These are phyloP conservation scores for Zymoseptoria brevis DNA, from an alignment of 2,329 filamentous ascomycete genomes.

Conservation along the genomic window DNA sequence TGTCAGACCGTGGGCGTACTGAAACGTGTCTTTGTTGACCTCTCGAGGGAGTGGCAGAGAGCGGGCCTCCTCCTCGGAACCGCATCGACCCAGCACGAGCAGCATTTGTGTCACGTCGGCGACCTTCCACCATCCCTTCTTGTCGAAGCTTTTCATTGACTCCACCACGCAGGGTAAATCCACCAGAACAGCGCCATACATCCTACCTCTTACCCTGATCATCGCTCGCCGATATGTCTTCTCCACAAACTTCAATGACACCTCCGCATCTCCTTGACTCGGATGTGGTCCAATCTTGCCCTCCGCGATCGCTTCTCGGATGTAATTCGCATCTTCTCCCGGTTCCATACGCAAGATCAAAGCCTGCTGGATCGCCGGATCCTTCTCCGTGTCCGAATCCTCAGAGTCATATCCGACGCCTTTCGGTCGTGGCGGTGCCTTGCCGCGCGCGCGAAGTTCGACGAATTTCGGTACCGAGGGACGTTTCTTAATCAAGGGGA, in stretches of 20 bases:
- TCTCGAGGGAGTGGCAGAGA: constrained; percentile 58
- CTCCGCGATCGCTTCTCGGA: constrained; percentile 63
- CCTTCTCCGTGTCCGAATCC: constrained; percentile 78
- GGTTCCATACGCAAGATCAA: constrained; percentile 84
- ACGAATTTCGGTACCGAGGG: constrained; percentile 18
- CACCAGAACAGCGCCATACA: constrained; percentile 71
- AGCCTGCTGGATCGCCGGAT: constrained; percentile 83
- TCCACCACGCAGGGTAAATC: constrained; percentile 83
- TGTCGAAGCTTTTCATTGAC: constrained; percentile 89
- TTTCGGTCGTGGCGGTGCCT: constrained; percentile 39
- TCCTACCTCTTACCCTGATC: constrained; percentile 59
- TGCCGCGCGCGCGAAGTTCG: constrained; percentile 16
- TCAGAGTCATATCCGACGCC: constrained; percentile 96
- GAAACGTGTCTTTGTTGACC: constrained; percentile 59
- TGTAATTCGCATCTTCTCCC: constrained; percentile 75
- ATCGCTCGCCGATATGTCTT: constrained; percentile 64
- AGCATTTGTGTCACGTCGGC: constrained; percentile 87
- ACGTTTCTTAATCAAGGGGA: constrained; percentile 43
- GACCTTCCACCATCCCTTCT: constrained; percentile 78
- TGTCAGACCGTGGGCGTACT: constrained; percentile 77
- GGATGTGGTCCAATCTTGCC: constrained; percentile 63
- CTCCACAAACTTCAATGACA: constrained; percentile 73
- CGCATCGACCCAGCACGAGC: constrained; percentile 62
- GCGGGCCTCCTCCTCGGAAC: constrained; percentile 45
- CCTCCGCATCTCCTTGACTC: constrained; percentile 62